Percentiles rank a stretch among this genome's conserved stretches.
Conservation (phyloP, 108 stramenopile species). For the Ochromonas danica region DNA sequence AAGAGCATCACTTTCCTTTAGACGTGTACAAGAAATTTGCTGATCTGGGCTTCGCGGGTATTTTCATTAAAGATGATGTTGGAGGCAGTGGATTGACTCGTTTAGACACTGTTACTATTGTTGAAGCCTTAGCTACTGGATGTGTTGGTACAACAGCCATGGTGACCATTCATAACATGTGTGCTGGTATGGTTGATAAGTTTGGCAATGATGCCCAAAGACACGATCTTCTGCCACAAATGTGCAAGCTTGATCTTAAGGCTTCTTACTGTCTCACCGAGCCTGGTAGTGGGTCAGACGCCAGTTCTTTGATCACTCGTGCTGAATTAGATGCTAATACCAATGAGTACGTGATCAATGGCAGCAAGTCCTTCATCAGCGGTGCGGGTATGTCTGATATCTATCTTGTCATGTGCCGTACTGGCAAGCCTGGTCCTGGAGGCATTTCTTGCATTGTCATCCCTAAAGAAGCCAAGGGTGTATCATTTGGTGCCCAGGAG, state of each 20-base stretch:
- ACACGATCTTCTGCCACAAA: slow-evolving; percentile 35
- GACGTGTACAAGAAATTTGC: slow-evolving; percentile 45
- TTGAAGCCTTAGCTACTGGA: slow-evolving; percentile 50
- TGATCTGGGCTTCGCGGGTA: slow-evolving; percentile 44
- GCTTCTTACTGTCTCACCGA: slow-evolving; percentile 54
- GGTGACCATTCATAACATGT: slow-evolving; percentile 58
- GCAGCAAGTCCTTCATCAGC: slow-evolving; percentile 54
- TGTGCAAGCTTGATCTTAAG: slow-evolving; percentile 46
- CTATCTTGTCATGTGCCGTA: slow-evolving; percentile 57
- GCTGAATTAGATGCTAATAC: slow-evolving; percentile 36
- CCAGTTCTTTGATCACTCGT: slow-evolving; percentile 40
- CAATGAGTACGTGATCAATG: slow-evolving; percentile 66
- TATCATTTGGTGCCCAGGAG: slow-evolving; percentile 54
- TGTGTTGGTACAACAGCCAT: slow-evolving; percentile 51
- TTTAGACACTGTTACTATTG: slow-evolving; percentile 38
- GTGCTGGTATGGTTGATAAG: slow-evolving; percentile 47
- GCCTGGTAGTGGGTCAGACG: slow-evolving; percentile 46
- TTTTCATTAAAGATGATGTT: slow-evolving; percentile 40
- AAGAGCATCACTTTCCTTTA: slow-evolving; percentile 43
- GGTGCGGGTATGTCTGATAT: slow-evolving; percentile 49
- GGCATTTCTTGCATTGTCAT: slow-evolving; percentile 51
- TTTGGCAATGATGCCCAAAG: slow-evolving; percentile 46
- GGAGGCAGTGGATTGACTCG: slow-evolving; percentile 49
- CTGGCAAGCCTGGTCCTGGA: slow-evolving; percentile 37
- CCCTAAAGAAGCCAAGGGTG: slow-evolving; percentile 49